Evolutionary conservation across 164 flowering plant species (phyloP).

Genomic region (Dillenia turbinata): DNA sequence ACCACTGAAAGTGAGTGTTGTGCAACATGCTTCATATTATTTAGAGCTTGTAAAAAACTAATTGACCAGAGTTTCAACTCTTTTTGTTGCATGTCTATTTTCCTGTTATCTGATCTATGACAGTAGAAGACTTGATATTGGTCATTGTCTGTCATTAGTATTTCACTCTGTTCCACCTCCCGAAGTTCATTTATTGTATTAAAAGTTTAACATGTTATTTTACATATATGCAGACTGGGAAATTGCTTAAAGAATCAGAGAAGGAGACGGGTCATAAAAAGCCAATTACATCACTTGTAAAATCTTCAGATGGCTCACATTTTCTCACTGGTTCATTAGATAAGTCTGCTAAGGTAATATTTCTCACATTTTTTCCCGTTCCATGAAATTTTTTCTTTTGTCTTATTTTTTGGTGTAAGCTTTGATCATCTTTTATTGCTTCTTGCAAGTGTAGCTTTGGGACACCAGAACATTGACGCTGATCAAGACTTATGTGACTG

Average conservation of each 20-base stretch:
- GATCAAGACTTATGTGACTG: conserved; percentile 84
- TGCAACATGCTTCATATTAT: too few species aligned
- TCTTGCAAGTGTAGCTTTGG: conserved; percentile 65
- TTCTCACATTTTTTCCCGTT: neutral
- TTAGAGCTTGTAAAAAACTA: too few species aligned
- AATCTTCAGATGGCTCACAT: conserved; percentile 78
- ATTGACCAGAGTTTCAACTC: too few species aligned
- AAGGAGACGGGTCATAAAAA: conserved; percentile 81
- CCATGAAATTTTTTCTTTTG: neutral
- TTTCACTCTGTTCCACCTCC: too few species aligned
- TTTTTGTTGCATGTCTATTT: too few species aligned
- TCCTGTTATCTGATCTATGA: too few species aligned
- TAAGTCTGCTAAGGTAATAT: conserved; percentile 81
- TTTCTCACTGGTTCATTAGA: conserved; percentile 85
- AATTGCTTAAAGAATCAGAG: conserved; percentile 69
- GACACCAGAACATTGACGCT: conserved; percentile 75
- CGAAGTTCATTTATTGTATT: neutral
- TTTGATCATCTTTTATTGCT: conserved; percentile 2
- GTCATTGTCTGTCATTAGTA: too few species aligned
- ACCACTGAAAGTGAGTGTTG: too few species aligned
- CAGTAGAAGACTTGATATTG: too few species aligned
- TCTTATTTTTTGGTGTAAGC: neutral
- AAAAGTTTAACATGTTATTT: conserved; percentile 1
- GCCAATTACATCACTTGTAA: conserved; percentile 65
- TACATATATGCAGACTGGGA: conserved; percentile 67